A percentile compares a stretch with the other conserved stretches of the same genome.
Conservation (phyloP, 2,329 filamentous ascomycete genomes). For the Tolypocladium inflatum region DNA sequence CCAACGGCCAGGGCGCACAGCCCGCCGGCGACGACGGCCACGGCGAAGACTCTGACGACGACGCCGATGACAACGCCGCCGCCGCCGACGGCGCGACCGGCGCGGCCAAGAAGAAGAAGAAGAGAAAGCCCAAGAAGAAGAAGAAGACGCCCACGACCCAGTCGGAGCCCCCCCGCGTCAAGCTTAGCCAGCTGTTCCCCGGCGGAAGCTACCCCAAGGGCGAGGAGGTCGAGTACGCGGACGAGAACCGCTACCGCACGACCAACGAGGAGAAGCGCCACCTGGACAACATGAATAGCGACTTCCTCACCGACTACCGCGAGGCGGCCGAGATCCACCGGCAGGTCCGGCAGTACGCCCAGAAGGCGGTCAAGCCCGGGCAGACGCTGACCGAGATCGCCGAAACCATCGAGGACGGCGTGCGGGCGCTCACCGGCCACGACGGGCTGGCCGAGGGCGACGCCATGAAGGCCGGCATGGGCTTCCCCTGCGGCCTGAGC, state of each 20-base stretch:
- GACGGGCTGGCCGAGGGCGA: conserved; percentile 70
- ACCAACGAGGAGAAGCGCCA: conserved; percentile 78
- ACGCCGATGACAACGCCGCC: conserved; percentile 30
- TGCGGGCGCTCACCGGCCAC: conserved; percentile 68
- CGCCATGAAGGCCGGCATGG: conserved; percentile 69
- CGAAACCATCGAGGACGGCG: conserved; percentile 77
- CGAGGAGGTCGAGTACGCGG: conserved; percentile 66
- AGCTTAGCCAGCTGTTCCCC: conserved; percentile 63
- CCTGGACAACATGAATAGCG: conserved; percentile 70
- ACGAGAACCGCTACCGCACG: conserved; percentile 69
- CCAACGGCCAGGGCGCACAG: conserved; percentile 30
- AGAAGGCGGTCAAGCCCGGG: conserved; percentile 72
- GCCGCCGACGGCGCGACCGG: conserved; percentile 27
- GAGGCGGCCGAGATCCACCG: conserved; percentile 83
- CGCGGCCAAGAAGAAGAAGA: conserved; percentile 41
- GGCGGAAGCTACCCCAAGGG: conserved; percentile 65
- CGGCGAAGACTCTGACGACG: conserved; percentile 31
- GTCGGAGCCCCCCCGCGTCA: conserved; percentile 63
- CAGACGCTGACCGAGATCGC: conserved; percentile 74
- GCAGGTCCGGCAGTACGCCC: conserved; percentile 75
- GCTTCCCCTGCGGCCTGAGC: conserved; percentile 76
- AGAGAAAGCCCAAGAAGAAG: conserved; percentile 80
- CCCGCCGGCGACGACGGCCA: conserved; percentile 32
- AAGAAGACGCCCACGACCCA: conserved; percentile 69
- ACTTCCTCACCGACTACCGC: conserved; percentile 73